Base-by-base conservation (phyloP, 345 rosid genomes). In the Luvunga scandens region DNA sequence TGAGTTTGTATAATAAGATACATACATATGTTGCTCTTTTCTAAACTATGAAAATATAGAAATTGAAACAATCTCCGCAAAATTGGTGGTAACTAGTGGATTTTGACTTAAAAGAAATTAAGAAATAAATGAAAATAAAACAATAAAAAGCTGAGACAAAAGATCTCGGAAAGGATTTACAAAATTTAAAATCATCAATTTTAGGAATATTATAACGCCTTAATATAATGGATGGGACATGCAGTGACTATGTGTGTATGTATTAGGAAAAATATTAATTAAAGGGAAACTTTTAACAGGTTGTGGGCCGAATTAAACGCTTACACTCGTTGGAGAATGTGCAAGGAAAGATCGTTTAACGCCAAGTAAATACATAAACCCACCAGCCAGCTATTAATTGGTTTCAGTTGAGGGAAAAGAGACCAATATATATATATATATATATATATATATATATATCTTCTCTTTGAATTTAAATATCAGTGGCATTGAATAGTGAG, bases 281-380 rank as follows among this genome's bases (percentile, higher is more conserved):
- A 31, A 27, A 19, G 0, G 2, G 21, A 19, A 33, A 42, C 48
- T 42, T 72, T 21, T 2, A 38, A 59, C 7, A 0, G 18, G 24
- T 19, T 60, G 68, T 73, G 57, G 77, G 68, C 56, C 38, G 76
- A 22, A 60, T 59, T 60, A 25, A 73, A 36, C 55, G 22, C 24
- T 22, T 60, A 33, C 33, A 1, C 76, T 73, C 56, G 76, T 36
- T 56, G 28, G n/a, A 28, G 24, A 38, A 22, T 13, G 48, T 42
- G 48, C 48, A 42, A 42, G 12, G 48, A 9, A 42, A 42, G 48
- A 42, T 10, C 4, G 13, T 57, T 71, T 14, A 57, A 34, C 59
- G 53, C 66, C 9, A 22, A 55, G 21, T 9, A 28, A 36, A 66
- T 4, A 27, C 8, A 45, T 0, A 14, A 8, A 45, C 21, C 24